Evolutionary conservation across 2,329 filamentous ascomycete genomes (phyloP).

Genomic region (Colletotrichum sidae): DNA sequence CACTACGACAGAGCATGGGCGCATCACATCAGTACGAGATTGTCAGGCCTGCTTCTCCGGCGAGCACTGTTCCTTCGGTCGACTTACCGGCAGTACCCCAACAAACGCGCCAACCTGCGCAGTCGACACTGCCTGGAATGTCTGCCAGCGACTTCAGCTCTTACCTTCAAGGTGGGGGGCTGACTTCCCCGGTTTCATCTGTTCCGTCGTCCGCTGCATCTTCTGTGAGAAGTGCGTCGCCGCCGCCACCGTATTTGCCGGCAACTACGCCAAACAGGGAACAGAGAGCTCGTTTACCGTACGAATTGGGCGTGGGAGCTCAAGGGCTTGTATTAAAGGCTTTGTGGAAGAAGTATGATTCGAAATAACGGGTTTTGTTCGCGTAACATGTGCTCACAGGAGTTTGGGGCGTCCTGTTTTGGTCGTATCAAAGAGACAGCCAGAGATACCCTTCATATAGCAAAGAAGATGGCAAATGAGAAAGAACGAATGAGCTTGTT

Average conservation of each 20-base stretch:
- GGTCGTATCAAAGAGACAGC: no score
- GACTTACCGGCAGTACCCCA: constrained; percentile 5
- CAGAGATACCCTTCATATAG: no score
- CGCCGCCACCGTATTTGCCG: constrained; percentile 31
- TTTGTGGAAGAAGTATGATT: constrained; percentile 10
- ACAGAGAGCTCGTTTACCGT: constrained; percentile 2
- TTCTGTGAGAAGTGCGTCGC: constrained; percentile 19
- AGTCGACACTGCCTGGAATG: constrained; percentile 21
- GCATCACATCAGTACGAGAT: constrained; percentile 26
- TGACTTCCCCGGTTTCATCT: constrained; percentile 1
- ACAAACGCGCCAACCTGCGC: constrained; percentile 6
- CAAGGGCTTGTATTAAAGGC: constrained; percentile 22
- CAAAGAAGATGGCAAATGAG: no score
- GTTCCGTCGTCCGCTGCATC: constrained; percentile 18
- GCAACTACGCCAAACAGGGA: constrained; percentile 9
- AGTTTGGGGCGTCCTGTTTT: no score
- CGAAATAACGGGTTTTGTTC: neutral
- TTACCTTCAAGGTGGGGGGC: constrained; percentile 24
- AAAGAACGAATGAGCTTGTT: no score
- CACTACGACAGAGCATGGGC: neutral
- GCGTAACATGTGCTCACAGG: no score
- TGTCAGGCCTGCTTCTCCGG: constrained; percentile 22
- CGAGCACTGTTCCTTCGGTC: constrained; percentile 14
- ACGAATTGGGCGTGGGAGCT: constrained; percentile 24
- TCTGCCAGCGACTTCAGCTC: constrained; percentile 27